A percentile compares a stretch with the other conserved stretches of the same genome.
phyloP scores from a whole-genome alignment of 805 yeast species.

The Isabelozyma rhagii region DNA sequence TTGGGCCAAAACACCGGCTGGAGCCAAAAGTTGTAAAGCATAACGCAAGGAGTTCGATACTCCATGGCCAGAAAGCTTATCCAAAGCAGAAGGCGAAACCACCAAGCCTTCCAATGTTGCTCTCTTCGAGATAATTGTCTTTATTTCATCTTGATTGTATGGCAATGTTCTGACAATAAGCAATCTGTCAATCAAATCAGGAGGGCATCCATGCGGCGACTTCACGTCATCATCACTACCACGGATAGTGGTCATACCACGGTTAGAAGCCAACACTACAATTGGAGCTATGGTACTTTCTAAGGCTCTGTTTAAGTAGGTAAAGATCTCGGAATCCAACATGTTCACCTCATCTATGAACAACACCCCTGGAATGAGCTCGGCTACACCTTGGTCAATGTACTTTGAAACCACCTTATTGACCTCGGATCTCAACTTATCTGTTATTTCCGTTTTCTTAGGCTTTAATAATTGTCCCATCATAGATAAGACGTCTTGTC shows the following conservation, averaged over 20 bases:
- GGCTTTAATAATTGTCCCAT: slow-evolving; percentile 97
- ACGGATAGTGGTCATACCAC: slow-evolving; percentile 88
- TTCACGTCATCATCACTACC: slow-evolving; percentile 81
- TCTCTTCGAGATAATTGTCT: slow-evolving; percentile 77
- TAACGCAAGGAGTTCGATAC: slow-evolving; percentile 80
- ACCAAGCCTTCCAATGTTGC: slow-evolving; percentile 73
- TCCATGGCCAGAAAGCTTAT: slow-evolving; percentile 71
- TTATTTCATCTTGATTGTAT: slow-evolving; percentile 80
- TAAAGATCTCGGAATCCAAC: slow-evolving; percentile 95
- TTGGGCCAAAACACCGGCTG: slow-evolving; percentile 79
- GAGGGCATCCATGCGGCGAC: slow-evolving; percentile 96
- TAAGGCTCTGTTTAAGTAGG: slow-evolving; percentile 89
- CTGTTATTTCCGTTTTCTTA: slow-evolving; percentile 94
- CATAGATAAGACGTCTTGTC: slow-evolving; percentile 93
- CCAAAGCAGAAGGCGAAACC: slow-evolving; percentile 66
- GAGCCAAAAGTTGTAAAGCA: slow-evolving; percentile 86
- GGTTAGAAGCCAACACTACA: slow-evolving; percentile 92
- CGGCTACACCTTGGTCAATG: slow-evolving; percentile 98
- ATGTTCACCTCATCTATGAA: slow-evolving; percentile 98
- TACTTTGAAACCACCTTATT: slow-evolving; percentile 94
- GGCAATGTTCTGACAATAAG: slow-evolving; percentile 90
- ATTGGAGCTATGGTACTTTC: slow-evolving; percentile 92
- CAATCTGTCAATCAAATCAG: slow-evolving; percentile 88
- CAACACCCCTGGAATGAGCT: slow-evolving; percentile 94
- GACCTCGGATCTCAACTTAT: slow-evolving; percentile 88